These are phyloP conservation scores for Raddia guianensis DNA, from an alignment of 176 grass and related monocot genomes.

Conservation along the genomic window DNA sequence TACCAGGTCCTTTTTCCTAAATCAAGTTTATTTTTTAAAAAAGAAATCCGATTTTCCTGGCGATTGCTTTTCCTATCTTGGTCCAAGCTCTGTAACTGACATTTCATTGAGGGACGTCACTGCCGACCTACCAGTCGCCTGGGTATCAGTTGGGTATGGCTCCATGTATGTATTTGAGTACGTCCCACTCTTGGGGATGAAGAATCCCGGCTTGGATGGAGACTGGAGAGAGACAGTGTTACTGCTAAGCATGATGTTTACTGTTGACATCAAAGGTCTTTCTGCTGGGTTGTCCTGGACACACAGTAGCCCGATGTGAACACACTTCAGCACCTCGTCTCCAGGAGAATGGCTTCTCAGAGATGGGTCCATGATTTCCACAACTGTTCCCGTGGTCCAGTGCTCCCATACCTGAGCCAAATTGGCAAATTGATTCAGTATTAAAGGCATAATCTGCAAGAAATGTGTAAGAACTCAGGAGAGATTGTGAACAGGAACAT, in stretches of 20 bases:
- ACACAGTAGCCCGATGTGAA: conserved; percentile 70
- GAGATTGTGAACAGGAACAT: background rate
- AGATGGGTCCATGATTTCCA: conserved; percentile 44
- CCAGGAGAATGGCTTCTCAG: conserved; percentile 31
- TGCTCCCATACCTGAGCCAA: conserved; percentile 60
- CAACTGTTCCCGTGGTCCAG: conserved; percentile 48
- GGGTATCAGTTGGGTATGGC: conserved; percentile 12
- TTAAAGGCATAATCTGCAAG: background rate
- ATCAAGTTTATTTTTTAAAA: background rate
- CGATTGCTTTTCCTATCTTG: conserved; percentile 40
- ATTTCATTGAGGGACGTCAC: conserved; percentile 38
- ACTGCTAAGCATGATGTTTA: conserved; percentile 61
- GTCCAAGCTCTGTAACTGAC: conserved; percentile 55
- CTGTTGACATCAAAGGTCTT: conserved; percentile 61
- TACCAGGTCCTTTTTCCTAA: background rate
- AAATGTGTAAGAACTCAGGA: background rate
- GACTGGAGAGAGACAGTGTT: conserved; percentile 47
- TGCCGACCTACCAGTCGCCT: background rate
- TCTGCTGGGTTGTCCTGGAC: conserved; percentile 59
- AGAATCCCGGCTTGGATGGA: conserved; percentile 56
- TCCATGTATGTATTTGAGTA: conserved; percentile 31
- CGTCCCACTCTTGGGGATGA: conserved; percentile 24
- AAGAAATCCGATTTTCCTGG: background rate
- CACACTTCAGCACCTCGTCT: conserved; percentile 41
- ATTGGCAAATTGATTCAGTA: background rate